Evolutionary conservation across 805 yeast species (phyloP).

Genomic region (Pichia eremophila): DNA sequence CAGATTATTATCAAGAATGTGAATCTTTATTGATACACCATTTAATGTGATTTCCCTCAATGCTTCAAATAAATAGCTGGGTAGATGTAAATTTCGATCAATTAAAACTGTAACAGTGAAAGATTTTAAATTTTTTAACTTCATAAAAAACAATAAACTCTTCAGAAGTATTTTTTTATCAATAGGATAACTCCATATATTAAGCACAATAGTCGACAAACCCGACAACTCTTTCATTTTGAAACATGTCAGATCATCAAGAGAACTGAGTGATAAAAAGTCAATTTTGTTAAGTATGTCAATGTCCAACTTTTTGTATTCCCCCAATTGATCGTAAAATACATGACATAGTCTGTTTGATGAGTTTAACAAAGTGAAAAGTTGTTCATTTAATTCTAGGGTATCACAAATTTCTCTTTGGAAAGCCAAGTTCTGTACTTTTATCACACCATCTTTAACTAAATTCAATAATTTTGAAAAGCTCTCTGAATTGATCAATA

Average conservation of each 20-base stretch:
- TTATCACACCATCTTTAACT: neutral
- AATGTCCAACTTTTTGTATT: neutral
- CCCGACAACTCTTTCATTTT: neutral
- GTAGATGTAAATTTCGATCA: slow-evolving; percentile 1
- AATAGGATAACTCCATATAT: slow-evolving; percentile 3
- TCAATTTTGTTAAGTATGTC: neutral
- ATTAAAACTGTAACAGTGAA: slow-evolving; percentile 1
- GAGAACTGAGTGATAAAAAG: slow-evolving; percentile 1
- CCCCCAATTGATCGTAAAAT: slow-evolving; percentile 1
- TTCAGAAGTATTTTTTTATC: slow-evolving; percentile 1
- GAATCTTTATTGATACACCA: neutral
- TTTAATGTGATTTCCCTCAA: neutral
- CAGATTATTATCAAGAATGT: slow-evolving; percentile 4
- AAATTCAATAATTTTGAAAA: neutral
- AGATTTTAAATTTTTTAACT: neutral
- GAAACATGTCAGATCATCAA: neutral
- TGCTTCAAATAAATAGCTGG: neutral
- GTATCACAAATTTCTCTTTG: slow-evolving; percentile 2
- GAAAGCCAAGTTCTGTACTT: slow-evolving; percentile 2
- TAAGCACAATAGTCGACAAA: neutral
- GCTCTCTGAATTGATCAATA: neutral
- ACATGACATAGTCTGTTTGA: neutral
- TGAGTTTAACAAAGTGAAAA: neutral
- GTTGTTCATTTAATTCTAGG: neutral
- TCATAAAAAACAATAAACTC: neutral